Percentiles rank a stretch among this genome's conserved stretches.
These are phyloP conservation scores for Oryza meridionalis DNA, from an alignment of 176 grass and related monocot genomes.

Conservation along the genomic window DNA sequence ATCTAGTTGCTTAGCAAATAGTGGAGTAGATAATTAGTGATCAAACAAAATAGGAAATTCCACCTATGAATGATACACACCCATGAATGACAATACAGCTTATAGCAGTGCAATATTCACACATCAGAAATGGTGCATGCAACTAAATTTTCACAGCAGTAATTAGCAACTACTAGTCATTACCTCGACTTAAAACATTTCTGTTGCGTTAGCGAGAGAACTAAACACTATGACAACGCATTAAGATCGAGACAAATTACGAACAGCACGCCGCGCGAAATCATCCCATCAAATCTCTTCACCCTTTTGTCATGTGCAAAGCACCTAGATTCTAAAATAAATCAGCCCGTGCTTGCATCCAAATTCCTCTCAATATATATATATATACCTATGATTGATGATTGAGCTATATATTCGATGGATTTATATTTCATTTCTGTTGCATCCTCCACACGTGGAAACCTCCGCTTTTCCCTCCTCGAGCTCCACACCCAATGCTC, in stretches of 20 bases:
- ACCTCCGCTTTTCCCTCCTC: conserved; percentile 42
- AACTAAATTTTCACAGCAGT: not conserved
- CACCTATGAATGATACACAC: not conserved
- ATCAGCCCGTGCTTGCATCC: conserved; percentile 1
- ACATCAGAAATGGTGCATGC: not conserved
- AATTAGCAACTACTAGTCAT: not conserved
- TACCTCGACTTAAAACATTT: not conserved
- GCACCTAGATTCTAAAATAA: conserved; percentile 31
- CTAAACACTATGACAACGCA: not conserved
- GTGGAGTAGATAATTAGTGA: not conserved
- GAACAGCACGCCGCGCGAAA: not conserved
- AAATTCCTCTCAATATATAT: not conserved
- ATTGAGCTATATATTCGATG: not conserved
- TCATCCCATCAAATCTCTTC: conserved; percentile 21
- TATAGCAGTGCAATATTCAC: not conserved
- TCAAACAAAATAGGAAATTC: not conserved
- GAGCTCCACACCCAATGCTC: conserved; percentile 26
- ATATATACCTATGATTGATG: conserved; percentile 32
- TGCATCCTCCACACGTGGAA: conserved; percentile 47
- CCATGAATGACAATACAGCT: not conserved
- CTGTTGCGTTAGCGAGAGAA: not conserved
- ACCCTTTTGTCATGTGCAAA: conserved; percentile 6
- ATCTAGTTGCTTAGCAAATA: not conserved
- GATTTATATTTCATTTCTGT: conserved; percentile 7
- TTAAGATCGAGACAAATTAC: not conserved